These are phyloP conservation scores for Phascolomyces articulosus DNA, from an alignment of 371 early-diverging fungal species.

Conservation along the genomic window DNA sequence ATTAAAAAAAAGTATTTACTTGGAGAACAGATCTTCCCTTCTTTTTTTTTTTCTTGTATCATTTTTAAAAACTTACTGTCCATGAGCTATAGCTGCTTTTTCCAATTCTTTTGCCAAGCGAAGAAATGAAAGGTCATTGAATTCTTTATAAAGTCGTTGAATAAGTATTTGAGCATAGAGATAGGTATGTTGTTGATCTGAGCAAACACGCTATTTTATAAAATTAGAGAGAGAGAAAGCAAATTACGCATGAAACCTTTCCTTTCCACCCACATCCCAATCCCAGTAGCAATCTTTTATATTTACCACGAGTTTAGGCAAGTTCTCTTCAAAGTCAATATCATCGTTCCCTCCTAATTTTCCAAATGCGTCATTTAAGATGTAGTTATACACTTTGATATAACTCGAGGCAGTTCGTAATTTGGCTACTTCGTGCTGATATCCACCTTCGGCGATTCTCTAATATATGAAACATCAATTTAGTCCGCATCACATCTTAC, in stretches of 20 bases:
- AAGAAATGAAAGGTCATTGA: conserved; percentile 52
- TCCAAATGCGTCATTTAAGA: conserved; percentile 59
- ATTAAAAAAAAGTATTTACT: too few relatives aligned
- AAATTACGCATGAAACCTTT: too few relatives aligned
- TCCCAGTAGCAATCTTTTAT: not conserved
- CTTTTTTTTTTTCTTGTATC: too few relatives aligned
- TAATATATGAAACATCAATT: too few relatives aligned
- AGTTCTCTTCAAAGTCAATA: conserved; percentile 50
- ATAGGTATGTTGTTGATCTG: conserved; percentile 72
- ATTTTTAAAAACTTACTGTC: conserved; percentile 37
- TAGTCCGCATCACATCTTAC: too few relatives aligned
- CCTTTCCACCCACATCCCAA: too few relatives aligned
- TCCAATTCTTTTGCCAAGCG: conserved; percentile 68
- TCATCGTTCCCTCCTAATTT: conserved; percentile 58
- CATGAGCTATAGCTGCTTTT: conserved; percentile 41
- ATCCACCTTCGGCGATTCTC: conserved; percentile 69
- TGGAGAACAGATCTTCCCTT: too few relatives aligned
- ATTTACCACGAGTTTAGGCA: conserved; percentile 53
- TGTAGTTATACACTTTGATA: conserved; percentile 64
- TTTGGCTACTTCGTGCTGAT: conserved; percentile 63
- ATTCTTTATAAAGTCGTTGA: conserved; percentile 49
- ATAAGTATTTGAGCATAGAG: conserved; percentile 66
- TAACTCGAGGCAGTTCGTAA: conserved; percentile 66
- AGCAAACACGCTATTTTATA: conserved; percentile 57
- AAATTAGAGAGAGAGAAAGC: not conserved